Conservation (phyloP, 192 early-diverging fungal species). For the Linnemannia elongata region DNA sequence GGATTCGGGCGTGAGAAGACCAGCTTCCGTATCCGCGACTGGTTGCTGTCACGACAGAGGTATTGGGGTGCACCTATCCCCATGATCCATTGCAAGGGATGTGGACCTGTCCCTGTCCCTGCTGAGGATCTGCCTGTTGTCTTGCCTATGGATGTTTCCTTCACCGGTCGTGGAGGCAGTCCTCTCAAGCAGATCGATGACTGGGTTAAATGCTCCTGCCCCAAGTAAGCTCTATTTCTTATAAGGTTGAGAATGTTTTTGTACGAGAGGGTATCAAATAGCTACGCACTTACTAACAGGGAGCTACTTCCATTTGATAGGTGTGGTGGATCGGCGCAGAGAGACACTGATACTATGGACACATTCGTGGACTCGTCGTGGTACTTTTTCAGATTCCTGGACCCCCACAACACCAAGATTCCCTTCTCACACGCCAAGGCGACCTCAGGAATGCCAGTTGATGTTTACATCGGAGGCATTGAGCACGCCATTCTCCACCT, state of each 20-base stretch:
- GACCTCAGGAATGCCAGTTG: conserved; percentile 80
- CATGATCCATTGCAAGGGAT: conserved; percentile 87
- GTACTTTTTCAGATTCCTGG: conserved; percentile 93
- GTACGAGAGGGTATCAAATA: background rate
- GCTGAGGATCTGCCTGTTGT: conserved; percentile 81
- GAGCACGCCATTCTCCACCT: conserved; percentile 97
- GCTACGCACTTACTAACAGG: background rate
- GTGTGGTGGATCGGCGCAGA: conserved; percentile 77
- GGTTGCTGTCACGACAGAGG: conserved; percentile 95
- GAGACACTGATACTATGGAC: conserved; percentile 96
- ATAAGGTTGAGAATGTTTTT: no score
- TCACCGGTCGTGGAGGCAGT: conserved; percentile 77
- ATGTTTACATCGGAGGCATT: conserved; percentile 94
- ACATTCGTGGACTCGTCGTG: conserved; percentile 98
- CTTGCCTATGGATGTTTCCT: conserved; percentile 71
- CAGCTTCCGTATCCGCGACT: conserved; percentile 90
- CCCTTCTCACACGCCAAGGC: conserved; percentile 68
- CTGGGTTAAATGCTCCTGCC: conserved; percentile 84
- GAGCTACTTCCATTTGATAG: conserved; percentile 50
- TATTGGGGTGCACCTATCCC: conserved; percentile 99
- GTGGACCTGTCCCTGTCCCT: conserved; percentile 89
- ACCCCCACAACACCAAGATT: conserved; percentile 74
- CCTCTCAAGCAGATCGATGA: conserved; percentile 72
- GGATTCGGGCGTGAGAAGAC: conserved; percentile 66
- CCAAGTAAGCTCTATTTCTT: conserved; percentile 63